Conservation (phyloP, 805 yeast genomes). For the Pichia nakasei region DNA sequence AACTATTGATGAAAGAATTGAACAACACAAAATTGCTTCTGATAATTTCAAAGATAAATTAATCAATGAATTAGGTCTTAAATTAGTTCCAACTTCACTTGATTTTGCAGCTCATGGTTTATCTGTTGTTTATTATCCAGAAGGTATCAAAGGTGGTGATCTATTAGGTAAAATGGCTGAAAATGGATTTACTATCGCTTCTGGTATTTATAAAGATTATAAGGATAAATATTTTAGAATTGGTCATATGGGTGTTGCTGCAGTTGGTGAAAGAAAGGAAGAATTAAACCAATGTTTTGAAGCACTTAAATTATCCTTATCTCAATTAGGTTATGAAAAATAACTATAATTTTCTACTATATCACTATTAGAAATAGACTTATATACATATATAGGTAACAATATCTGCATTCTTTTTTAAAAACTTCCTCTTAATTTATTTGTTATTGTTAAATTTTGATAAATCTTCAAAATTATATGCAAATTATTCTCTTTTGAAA, state of each 20-base stretch:
- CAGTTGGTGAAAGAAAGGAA: slow-evolving; percentile 43
- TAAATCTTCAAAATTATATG: too few species aligned
- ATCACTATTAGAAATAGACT: too few species aligned
- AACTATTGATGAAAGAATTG: slow-evolving; percentile 48
- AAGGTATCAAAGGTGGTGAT: slow-evolving; percentile 59
- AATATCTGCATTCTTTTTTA: too few species aligned
- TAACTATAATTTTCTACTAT: neutral
- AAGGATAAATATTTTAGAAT: slow-evolving; percentile 80
- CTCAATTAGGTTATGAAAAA: slow-evolving; percentile 27
- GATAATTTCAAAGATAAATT: slow-evolving; percentile 53
- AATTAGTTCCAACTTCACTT: slow-evolving; percentile 51
- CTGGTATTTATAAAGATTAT: slow-evolving; percentile 80
- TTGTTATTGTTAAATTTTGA: too few species aligned
- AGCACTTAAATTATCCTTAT: slow-evolving; percentile 36
- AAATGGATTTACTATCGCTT: slow-evolving; percentile 73
- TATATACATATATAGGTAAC: too few species aligned
- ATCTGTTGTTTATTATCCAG: slow-evolving; percentile 78
- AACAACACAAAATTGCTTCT: slow-evolving; percentile 54
- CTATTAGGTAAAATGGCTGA: slow-evolving; percentile 48
- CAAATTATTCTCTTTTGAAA: too few species aligned
- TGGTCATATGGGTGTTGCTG: slow-evolving; percentile 93
- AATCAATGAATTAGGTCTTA: slow-evolving; percentile 47
- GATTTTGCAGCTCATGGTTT: slow-evolving; percentile 78
- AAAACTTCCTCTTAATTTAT: too few species aligned
- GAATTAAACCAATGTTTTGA: slow-evolving; percentile 44